Evolutionary conservation across 2,329 filamentous ascomycete genomes (phyloP).

Genomic region (Trichoderma harzianum): DNA sequence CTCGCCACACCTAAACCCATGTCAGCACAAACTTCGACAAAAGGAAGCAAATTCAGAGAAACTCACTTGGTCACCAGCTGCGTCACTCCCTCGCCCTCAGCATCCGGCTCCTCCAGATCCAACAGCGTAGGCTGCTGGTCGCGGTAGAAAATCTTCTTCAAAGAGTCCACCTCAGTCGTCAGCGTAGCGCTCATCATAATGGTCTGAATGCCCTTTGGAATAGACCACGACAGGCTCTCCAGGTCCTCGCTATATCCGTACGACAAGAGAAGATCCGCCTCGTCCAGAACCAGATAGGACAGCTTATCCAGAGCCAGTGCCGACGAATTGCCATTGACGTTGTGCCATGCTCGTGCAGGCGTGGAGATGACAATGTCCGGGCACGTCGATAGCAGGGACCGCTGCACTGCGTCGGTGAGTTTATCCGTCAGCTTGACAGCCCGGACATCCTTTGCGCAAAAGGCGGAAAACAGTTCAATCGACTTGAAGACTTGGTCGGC

Average conservation of each 20-base stretch:
- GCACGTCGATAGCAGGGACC: constrained; percentile 76
- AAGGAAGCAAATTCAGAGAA: not conserved
- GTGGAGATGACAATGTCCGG: constrained; percentile 92
- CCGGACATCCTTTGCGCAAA: constrained; percentile 79
- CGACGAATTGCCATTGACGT: constrained; percentile 62
- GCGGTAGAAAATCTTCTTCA: constrained; percentile 82
- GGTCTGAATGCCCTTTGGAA: constrained; percentile 85
- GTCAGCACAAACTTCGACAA: constrained; percentile 18
- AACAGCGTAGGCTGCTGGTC: constrained; percentile 65
- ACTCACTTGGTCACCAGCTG: constrained; percentile 80
- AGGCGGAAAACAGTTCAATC: constrained; percentile 71
- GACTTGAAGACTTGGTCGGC: constrained; percentile 85
- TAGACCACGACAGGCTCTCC: constrained; percentile 68
- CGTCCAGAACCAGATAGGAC: constrained; percentile 81
- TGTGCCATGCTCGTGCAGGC: constrained; percentile 75
- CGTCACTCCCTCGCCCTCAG: constrained; percentile 70
- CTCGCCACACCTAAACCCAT: constrained; percentile 66
- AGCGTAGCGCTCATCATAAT: constrained; percentile 93
- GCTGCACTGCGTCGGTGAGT: constrained; percentile 82
- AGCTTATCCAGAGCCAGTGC: constrained; percentile 69
- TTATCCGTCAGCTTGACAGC: constrained; percentile 87
- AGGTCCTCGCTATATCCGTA: constrained; percentile 94
- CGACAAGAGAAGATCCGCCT: constrained; percentile 88
- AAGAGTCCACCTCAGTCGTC: constrained; percentile 77
- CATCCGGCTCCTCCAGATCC: constrained; percentile 78